These are phyloP conservation scores for Globisporangium spinosum DNA, from an alignment of 352 stramenopile genomes.

Conservation along the genomic window DNA sequence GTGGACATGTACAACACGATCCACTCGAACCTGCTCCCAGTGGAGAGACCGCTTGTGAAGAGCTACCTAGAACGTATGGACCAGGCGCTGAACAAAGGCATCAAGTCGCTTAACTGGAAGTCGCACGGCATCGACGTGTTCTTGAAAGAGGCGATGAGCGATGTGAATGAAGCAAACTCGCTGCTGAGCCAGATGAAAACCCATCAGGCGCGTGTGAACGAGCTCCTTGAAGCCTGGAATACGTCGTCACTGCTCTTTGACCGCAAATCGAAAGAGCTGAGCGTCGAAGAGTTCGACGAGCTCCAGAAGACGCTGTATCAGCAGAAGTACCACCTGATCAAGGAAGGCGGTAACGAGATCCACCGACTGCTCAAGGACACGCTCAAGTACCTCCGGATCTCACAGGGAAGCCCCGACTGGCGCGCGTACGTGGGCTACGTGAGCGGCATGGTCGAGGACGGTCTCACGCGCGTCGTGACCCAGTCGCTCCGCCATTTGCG, in stretches of 20 bases:
- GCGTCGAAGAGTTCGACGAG: conserved; percentile 84
- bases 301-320: conserved; percentile 68
- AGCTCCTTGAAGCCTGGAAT: conserved; percentile 79
- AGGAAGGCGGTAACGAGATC: conserved; percentile 86
- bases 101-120: conserved; percentile 92
- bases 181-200: conserved; percentile 87
- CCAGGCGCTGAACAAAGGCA: conserved; percentile 82
- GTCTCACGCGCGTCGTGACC: conserved; percentile 67
- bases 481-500: conserved; percentile 66
- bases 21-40: conserved; percentile 78
- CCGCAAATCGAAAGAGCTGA: conserved; percentile 75
- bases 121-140: conserved; percentile 92
- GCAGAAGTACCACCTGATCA: conserved; percentile 84
- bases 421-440: conserved; percentile 91
- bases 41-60: conserved; percentile 88
- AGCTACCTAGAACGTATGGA: conserved; percentile 89
- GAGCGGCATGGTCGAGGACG: conserved; percentile 88
- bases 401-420: conserved; percentile 89
- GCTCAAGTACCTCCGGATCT: conserved; percentile 86
- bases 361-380: conserved; percentile 89
- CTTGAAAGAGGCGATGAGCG: conserved; percentile 83
- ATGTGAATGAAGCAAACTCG: conserved; percentile 87
- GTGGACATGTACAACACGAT: conserved; percentile 93
- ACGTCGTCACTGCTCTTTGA: conserved; percentile 81
- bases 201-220: conserved; percentile 76